Percentiles rank a stretch among this genome's conserved stretches.
Evolutionary conservation across 768 basidiomycete genomes (phyloP).

Genomic region (Boletus tomentosulus): DNA sequence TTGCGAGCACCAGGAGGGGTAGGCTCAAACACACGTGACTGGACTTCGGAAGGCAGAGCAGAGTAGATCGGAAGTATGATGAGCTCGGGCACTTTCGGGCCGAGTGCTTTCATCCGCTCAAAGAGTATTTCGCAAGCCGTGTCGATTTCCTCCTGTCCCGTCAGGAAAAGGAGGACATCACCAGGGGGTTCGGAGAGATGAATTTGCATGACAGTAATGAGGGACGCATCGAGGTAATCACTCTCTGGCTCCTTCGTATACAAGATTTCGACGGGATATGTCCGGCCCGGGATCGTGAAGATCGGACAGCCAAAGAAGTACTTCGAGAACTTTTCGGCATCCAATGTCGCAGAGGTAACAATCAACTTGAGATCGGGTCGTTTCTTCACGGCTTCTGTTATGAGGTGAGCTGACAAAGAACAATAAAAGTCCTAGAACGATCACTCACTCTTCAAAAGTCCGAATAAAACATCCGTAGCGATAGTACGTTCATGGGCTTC

Average conservation of each 20-base stretch:
- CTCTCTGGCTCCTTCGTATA: slow-evolving; percentile 98
- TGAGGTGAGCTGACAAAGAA: slow-evolving; percentile 10
- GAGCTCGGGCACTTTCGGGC: slow-evolving; percentile 97
- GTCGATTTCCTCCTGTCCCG: slow-evolving; percentile 98
- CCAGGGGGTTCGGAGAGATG: slow-evolving; percentile 97
- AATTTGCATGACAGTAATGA: slow-evolving; percentile 99
- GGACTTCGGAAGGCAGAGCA: slow-evolving; percentile 95
- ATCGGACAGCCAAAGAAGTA: slow-evolving; percentile 99
- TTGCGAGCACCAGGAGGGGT: slow-evolving; percentile 98
- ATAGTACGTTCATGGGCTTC: slow-evolving; percentile 99
- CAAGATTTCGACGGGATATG: slow-evolving; percentile 97
- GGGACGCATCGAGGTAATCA: slow-evolving; percentile 96
- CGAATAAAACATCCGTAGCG: slow-evolving; percentile 97
- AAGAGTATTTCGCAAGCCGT: slow-evolving; percentile 95
- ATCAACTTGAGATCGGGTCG: slow-evolving; percentile 96
- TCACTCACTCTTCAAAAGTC: slow-evolving; percentile 67
- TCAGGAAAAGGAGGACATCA: slow-evolving; percentile 94
- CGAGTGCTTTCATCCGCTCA: slow-evolving; percentile 98
- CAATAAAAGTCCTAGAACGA: not conserved
- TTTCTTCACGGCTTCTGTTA: slow-evolving; percentile 86
- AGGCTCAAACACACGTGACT: slow-evolving; percentile 96
- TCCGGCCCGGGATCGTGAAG: slow-evolving; percentile 99
- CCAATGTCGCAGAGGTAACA: slow-evolving; percentile 97
- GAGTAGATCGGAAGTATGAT: slow-evolving; percentile 98
- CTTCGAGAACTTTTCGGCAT: slow-evolving; percentile 98